Conservation (phyloP, 1,284 basidiomycete species). For the Xerocomus amazonicus region DNA sequence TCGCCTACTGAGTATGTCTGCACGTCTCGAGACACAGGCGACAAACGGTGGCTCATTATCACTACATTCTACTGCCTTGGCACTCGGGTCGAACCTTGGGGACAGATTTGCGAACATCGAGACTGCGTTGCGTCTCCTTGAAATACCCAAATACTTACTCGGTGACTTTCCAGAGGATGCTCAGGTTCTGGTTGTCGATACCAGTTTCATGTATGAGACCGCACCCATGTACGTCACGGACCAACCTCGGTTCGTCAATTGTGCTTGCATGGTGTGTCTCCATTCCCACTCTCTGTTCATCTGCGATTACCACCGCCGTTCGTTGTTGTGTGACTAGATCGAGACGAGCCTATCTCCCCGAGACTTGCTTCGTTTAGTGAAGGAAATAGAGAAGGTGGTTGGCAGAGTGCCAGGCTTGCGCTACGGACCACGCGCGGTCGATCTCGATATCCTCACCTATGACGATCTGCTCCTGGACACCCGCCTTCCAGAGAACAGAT, state of each 20-base stretch:
- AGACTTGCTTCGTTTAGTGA: conserved; percentile 65
- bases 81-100: conserved; percentile 89
- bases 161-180: conserved; percentile 19
- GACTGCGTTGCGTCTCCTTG: conserved; percentile 14
- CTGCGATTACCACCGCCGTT: neutral
- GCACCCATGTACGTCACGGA: conserved; percentile 94
- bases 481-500: conserved; percentile 39
- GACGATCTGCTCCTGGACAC: conserved; percentile 64
- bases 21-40: neutral
- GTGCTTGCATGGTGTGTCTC: conserved; percentile 72
- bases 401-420: conserved; percentile 82
- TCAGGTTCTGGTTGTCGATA: conserved; percentile 58
- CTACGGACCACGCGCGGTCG: conserved; percentile 88
- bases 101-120: conserved; percentile 86
- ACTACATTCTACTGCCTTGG: conserved; percentile 57
- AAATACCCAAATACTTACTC: conserved; percentile 22
- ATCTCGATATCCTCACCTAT: conserved; percentile 88
- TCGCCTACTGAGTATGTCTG: neutral
- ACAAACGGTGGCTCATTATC: neutral
- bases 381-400: conserved; percentile 70
- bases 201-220: conserved; percentile 93
- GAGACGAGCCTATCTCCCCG: conserved; percentile 65
- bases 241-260: conserved; percentile 89
- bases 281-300: neutral
- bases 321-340: conserved; percentile 12